These are phyloP conservation scores for Diplosphaera chodatii DNA, from an alignment of 139 green algal species.

Conservation along the genomic window DNA sequence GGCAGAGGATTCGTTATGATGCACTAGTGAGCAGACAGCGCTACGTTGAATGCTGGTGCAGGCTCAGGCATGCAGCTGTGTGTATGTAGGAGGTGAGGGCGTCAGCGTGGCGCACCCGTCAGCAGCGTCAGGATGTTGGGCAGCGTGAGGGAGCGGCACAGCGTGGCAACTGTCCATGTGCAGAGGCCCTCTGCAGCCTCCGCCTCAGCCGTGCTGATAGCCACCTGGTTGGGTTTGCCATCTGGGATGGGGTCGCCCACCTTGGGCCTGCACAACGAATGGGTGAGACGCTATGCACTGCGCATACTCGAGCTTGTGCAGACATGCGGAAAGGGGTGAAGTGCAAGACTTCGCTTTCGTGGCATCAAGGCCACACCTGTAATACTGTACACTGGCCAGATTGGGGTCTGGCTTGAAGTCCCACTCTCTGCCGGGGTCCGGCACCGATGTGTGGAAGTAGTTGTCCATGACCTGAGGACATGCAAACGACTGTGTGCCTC, in stretches of 20 bases:
- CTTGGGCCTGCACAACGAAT: slow-evolving; percentile 13
- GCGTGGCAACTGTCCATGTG: slow-evolving; percentile 59
- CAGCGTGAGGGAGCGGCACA: slow-evolving; percentile 71
- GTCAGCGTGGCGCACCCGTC: slow-evolving; percentile 26
- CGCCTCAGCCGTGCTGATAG: slow-evolving; percentile 18
- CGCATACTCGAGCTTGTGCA: too few relatives aligned
- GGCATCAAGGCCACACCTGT: too few relatives aligned
- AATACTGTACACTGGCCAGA: slow-evolving; percentile 34
- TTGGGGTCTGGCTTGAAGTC: slow-evolving; percentile 36
- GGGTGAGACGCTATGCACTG: too few relatives aligned
- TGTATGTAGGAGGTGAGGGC: too few relatives aligned
- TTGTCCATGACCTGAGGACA: slow-evolving; percentile 22
- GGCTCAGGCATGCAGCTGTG: too few relatives aligned
- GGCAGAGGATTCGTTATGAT: too few relatives aligned
- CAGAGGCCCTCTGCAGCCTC: slow-evolving; percentile 25
- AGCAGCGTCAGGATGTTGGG: slow-evolving; percentile 76
- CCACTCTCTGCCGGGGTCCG: slow-evolving; percentile 21
- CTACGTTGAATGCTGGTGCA: too few relatives aligned
- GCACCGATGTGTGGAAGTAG: slow-evolving; percentile 7
- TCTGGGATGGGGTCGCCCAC: not conserved
- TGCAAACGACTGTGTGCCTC: not conserved
- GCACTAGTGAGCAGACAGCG: too few relatives aligned
- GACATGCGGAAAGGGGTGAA: too few relatives aligned
- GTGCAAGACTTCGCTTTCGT: too few relatives aligned
- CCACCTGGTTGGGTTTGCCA: slow-evolving; percentile 1